Evolutionary conservation across 2,329 filamentous ascomycete genomes (phyloP).

Genomic region (Aspergillus ochraceus): DNA sequence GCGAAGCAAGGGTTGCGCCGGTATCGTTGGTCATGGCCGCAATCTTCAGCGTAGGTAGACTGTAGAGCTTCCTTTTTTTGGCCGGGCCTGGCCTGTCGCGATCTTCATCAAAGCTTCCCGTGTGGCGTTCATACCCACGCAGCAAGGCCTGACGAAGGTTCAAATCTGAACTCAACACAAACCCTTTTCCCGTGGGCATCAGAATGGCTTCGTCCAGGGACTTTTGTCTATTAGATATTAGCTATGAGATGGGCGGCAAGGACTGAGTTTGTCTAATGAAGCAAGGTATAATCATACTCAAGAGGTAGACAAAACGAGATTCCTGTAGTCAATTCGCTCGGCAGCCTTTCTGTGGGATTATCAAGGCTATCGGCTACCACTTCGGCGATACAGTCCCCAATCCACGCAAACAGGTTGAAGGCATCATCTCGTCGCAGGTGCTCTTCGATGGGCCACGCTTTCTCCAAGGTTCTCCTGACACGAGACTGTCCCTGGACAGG

Average conservation of each 20-base stretch:
- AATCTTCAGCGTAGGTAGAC: constrained; percentile 64
- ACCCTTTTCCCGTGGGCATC: constrained; percentile 55
- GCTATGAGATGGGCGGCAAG: background rate
- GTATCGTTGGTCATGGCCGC: constrained; percentile 76
- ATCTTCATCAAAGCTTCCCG: constrained; percentile 31
- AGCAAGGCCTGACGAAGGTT: constrained; percentile 34
- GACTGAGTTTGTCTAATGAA: background rate
- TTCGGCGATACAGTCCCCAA: constrained; percentile 70
- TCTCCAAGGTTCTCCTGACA: constrained; percentile 64
- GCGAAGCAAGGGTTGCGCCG: constrained; percentile 73
- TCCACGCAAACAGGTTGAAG: constrained; percentile 71
- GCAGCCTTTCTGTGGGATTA: constrained; percentile 27
- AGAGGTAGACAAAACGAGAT: constrained; percentile 47
- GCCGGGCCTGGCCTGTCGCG: constrained; percentile 16
- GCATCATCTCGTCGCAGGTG: constrained; percentile 71
- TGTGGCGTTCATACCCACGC: constrained; percentile 45
- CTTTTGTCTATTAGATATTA: constrained; percentile 40
- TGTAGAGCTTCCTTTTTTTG: constrained; percentile 31
- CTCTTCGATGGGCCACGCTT: constrained; percentile 71
- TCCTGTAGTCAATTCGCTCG: constrained; percentile 38
- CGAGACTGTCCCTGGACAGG: constrained; percentile 44
- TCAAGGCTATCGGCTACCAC: constrained; percentile 59
- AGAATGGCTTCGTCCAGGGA: constrained; percentile 52
- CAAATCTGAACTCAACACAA: constrained; percentile 39
- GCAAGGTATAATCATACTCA: constrained; percentile 29